These are phyloP conservation scores for Mortierella sp. DNA, from an alignment of 371 early-diverging fungal species.

Conservation along the genomic window DNA sequence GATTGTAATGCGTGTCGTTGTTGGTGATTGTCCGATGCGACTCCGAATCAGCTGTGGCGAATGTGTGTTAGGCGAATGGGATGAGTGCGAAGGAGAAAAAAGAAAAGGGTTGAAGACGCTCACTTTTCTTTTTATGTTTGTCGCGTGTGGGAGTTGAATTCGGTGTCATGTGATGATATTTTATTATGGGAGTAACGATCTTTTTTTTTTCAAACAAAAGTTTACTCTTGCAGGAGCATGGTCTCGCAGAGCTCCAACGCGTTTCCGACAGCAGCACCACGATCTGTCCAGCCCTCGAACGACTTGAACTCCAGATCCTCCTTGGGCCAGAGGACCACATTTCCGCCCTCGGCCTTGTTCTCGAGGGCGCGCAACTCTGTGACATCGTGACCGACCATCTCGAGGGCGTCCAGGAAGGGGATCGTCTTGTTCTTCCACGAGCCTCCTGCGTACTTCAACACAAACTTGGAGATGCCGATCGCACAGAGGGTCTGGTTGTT, in stretches of 20 bases:
- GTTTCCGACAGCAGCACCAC: slow-evolving; percentile 51
- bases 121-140: neutral
- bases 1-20: no score
- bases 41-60: no score
- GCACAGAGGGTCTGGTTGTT: slow-evolving; percentile 39
- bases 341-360: slow-evolving; percentile 37
- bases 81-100: neutral
- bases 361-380: slow-evolving; percentile 38
- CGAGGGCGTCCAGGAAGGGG: slow-evolving; percentile 56
- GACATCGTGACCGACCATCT: slow-evolving; percentile 56
- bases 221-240: slow-evolving; percentile 32
- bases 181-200: neutral
- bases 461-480: slow-evolving; percentile 56
- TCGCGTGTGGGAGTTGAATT: no score
- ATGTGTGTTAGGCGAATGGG: neutral
- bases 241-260: slow-evolving; percentile 49
- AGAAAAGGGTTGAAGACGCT: neutral
- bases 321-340: slow-evolving; percentile 52
- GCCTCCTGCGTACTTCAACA: slow-evolving; percentile 46
- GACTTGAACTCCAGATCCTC: slow-evolving; percentile 46
- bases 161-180: neutral
- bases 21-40: no score
- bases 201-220: neutral
- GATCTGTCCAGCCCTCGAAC: slow-evolving; percentile 51
- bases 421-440: slow-evolving; percentile 58